A percentile compares a stretch with the other conserved stretches of the same genome.
phyloP scores from a whole-genome alignment of 2,329 filamentous ascomycete species.

The Fusarium sp. region DNA sequence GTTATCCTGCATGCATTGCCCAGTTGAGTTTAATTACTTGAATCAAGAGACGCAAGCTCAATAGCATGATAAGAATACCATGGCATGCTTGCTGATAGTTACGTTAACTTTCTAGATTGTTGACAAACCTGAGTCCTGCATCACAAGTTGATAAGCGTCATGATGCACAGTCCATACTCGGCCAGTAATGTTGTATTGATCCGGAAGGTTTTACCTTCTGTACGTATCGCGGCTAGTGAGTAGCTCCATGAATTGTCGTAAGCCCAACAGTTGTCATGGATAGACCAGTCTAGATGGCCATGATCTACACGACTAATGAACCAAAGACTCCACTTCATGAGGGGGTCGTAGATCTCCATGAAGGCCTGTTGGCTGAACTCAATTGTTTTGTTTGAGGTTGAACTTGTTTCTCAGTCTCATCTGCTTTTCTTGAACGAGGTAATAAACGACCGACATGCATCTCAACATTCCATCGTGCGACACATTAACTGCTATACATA shows the following conservation, averaged over 20 bases:
- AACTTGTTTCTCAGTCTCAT: background rate
- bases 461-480: background rate
- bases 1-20: background rate
- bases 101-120: background rate
- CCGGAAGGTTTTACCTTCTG: background rate
- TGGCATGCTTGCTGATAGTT: background rate
- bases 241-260: background rate
- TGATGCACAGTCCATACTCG: background rate
- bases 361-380: background rate
- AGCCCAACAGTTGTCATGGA: background rate
- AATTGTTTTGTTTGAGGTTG: background rate
- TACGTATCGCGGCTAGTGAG: background rate
- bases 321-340: background rate
- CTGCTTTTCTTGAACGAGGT: background rate
- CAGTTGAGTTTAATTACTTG: background rate
- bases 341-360: background rate
- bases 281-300: background rate
- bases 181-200: background rate
- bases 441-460: background rate
- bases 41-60: background rate
- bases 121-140: background rate
- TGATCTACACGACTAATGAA: slow-evolving; percentile 13
- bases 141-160: background rate
- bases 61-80: background rate
- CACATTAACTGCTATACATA: too few species aligned